Percentiles rank a stretch among this genome's conserved stretches.
Evolutionary conservation across 805 yeast species (phyloP).

Genomic region (Ogataea polymorpha): DNA sequence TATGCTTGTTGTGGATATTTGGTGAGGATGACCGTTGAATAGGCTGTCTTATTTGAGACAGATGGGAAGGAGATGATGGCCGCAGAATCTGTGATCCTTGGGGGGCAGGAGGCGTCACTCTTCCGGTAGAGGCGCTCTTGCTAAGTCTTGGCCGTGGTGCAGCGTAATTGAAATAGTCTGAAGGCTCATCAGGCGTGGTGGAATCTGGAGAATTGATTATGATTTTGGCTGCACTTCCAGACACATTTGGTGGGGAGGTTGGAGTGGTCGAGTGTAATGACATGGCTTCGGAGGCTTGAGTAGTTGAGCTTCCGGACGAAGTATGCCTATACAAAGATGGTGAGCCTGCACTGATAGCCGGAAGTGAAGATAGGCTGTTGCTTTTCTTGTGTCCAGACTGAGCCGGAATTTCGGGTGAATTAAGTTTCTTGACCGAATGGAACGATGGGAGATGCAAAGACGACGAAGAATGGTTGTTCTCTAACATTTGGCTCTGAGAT

Average conservation of each 20-base stretch:
- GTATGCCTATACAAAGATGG: conserved; percentile 10
- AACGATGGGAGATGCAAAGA: conserved; percentile 26
- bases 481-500: conserved; percentile 7
- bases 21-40: conserved; percentile 14
- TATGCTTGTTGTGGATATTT: conserved; percentile 6
- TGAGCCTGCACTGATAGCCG: conserved; percentile 5
- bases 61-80: conserved; percentile 8
- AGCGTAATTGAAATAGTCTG: conserved; percentile 30
- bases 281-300: conserved; percentile 13
- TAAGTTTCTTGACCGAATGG: conserved; percentile 20
- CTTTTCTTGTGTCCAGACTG: conserved; percentile 11
- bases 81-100: conserved; percentile 6
- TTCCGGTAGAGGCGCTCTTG: conserved; percentile 11
- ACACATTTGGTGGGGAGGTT: conserved; percentile 14
- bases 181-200: conserved; percentile 8
- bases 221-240: conserved; percentile 9
- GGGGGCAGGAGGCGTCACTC: conserved; percentile 3
- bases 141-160: conserved; percentile 27
- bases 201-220: conserved; percentile 19
- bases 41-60: conserved; percentile 15
- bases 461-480: conserved; percentile 18
- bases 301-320: conserved; percentile 16
- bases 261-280: conserved; percentile 13
- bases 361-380: conserved; percentile 14
- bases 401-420: conserved; percentile 1